Base-by-base conservation (phyloP, 306 rosid genomes). In the Calophaca sinica region DNA sequence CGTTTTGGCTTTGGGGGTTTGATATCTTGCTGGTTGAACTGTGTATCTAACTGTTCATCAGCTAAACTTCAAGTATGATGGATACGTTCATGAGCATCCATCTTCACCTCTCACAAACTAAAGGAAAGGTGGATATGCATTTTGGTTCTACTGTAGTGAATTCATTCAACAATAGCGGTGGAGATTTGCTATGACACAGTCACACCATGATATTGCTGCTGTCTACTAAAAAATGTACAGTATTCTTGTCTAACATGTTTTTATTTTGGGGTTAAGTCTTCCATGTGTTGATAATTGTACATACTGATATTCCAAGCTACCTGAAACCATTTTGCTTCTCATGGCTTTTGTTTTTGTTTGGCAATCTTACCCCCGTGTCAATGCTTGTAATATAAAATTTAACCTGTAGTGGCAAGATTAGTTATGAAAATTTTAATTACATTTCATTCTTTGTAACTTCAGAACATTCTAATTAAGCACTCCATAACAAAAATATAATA, bases 21-120 rank as follows among this genome's bases (percentile, higher is more conserved):
- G 54, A 9, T 88, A 42, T 76, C 91, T 63, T 89, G 96, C 77
- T 90, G 81, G 83, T 51, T 84, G 52, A 75, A 71, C 58, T 90
- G 96, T 82, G 67, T 65, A 44, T 6, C 85, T 26, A 83, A 87
- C 44, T 75, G 88, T 77, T 73, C 85, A 44, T 85, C 87, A 2
- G 57, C 81, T 3, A 82, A 76, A 62, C 85, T 78, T 77, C 61
- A 42, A 29, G 48, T 80, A 15, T 84, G 71, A 78, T 75, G 49
- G 54, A 64, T 11, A 49, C 5, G 42, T 46, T 15, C 31, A 71
- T 45, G 14, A 61, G 53, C 58, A 76, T 41, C 59, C 62, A 64
- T 36, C 51, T 38, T 48, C 68, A 60, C 9, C 72, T 51, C 73
- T 20, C 26, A 20, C 26, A 20, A 20, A 20, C 26, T 20, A 20